Evolutionary conservation across 768 basidiomycete genomes (phyloP).

Genomic region (Russula olivacea): DNA sequence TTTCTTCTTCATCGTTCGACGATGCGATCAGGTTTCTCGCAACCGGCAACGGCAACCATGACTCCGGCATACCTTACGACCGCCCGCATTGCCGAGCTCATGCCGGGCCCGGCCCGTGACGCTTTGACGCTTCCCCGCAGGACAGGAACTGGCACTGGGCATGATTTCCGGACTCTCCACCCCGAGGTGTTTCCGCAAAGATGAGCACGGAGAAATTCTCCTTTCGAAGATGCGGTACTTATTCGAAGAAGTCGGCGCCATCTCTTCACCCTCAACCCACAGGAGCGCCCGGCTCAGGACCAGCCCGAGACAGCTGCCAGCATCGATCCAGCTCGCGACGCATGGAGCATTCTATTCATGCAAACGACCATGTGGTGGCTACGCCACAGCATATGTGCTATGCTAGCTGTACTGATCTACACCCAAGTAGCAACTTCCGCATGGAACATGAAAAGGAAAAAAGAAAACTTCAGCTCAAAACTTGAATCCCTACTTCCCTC

Average conservation of each 20-base stretch:
- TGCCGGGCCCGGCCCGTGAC: too few species aligned
- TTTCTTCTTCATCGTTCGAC: constrained; percentile 34
- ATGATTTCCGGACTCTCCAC: neutral
- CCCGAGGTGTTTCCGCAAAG: neutral
- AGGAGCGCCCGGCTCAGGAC: neutral
- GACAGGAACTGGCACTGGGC: too few species aligned
- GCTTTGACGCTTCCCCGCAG: neutral
- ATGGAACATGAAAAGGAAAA: neutral
- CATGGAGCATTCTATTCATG: neutral
- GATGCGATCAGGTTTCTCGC: neutral
- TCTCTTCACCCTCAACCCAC: neutral
- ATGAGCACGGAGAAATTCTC: neutral
- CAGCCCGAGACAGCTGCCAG: neutral
- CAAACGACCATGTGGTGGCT: neutral
- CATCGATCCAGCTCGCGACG: neutral
- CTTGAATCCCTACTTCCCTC: neutral
- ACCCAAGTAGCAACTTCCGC: neutral
- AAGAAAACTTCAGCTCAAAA: neutral
- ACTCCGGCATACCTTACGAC: neutral
- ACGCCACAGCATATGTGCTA: neutral
- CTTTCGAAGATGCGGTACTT: neutral
- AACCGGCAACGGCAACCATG: neutral
- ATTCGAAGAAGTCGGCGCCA: neutral
- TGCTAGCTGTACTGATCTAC: too few species aligned
- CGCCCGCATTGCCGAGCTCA: neutral